A percentile compares a stretch with the other conserved stretches of the same genome.
Conservation (phyloP, 306 rosid genomes). For the Quercus variabilis region DNA sequence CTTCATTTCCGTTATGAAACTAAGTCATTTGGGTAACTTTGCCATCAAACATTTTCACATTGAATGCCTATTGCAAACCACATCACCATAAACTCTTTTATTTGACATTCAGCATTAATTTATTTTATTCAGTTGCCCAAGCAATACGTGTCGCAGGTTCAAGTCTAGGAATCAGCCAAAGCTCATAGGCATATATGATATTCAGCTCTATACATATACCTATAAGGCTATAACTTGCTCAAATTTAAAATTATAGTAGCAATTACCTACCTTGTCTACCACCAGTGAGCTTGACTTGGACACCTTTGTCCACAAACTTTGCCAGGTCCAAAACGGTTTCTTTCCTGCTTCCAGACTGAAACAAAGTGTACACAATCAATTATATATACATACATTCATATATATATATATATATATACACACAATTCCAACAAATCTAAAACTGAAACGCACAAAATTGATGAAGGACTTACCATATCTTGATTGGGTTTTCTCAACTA, state of each 20-base stretch:
- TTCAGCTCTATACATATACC: not conserved
- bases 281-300: slow-evolving; percentile 87
- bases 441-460: not conserved
- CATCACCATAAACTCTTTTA: not conserved
- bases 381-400: too few relatives aligned
- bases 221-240: too few relatives aligned
- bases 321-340: slow-evolving; percentile 89
- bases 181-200: not conserved
- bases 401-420: not conserved
- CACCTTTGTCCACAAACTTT: slow-evolving; percentile 91
- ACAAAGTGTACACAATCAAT: not conserved
- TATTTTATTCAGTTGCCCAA: too few relatives aligned
- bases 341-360: slow-evolving; percentile 63
- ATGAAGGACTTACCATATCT: slow-evolving; percentile 29
- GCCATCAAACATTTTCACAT: not conserved
- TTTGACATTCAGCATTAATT: not conserved
- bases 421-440: not conserved
- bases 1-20: not conserved
- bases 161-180: too few relatives aligned
- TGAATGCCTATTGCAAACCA: not conserved
- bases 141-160: too few relatives aligned
- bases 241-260: not conserved
- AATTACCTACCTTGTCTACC: slow-evolving; percentile 71
- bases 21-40: not conserved
- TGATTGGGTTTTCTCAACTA: not conserved